These are phyloP conservation scores for Mycotypha africana DNA, from an alignment of 371 early-diverging fungal genomes.

Conservation along the genomic window DNA sequence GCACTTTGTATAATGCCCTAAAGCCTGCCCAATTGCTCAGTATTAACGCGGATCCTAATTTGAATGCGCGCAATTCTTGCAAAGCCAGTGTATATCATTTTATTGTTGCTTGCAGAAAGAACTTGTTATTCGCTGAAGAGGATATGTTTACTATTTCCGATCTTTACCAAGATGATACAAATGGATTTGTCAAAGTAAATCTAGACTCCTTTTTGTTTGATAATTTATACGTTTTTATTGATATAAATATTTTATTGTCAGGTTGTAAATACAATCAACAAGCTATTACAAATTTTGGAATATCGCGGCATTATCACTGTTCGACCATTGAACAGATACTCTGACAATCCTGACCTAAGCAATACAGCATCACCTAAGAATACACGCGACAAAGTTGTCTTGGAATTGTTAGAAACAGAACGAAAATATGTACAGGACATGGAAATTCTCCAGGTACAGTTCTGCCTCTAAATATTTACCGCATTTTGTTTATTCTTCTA, in stretches of 20 bases:
- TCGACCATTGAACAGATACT: constrained; percentile 39
- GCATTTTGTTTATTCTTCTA: background rate
- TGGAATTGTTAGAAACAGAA: constrained; percentile 92
- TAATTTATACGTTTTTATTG: too few species aligned
- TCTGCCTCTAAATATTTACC: too few species aligned
- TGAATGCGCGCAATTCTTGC: constrained; percentile 68
- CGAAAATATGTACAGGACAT: constrained; percentile 88
- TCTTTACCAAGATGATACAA: constrained; percentile 91
- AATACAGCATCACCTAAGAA: constrained; percentile 64
- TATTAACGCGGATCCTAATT: constrained; percentile 53
- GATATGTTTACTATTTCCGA: constrained; percentile 86
- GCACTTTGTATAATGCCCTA: constrained; percentile 77
- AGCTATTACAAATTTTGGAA: constrained; percentile 64
- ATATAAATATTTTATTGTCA: too few species aligned
- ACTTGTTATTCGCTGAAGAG: constrained; percentile 66
- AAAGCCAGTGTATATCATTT: constrained; percentile 83
- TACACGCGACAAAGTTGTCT: constrained; percentile 81
- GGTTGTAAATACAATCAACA: constrained; percentile 64
- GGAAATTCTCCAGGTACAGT: constrained; percentile 73
- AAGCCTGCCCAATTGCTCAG: constrained; percentile 52
- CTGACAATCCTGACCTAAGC: too few species aligned
- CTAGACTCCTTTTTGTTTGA: too few species aligned
- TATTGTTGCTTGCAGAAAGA: constrained; percentile 65
- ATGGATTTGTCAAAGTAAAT: constrained; percentile 90
- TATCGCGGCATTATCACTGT: constrained; percentile 57